These are phyloP conservation scores for Tephrocybe sp. DNA, from an alignment of 768 basidiomycete species.

Conservation along the genomic window DNA sequence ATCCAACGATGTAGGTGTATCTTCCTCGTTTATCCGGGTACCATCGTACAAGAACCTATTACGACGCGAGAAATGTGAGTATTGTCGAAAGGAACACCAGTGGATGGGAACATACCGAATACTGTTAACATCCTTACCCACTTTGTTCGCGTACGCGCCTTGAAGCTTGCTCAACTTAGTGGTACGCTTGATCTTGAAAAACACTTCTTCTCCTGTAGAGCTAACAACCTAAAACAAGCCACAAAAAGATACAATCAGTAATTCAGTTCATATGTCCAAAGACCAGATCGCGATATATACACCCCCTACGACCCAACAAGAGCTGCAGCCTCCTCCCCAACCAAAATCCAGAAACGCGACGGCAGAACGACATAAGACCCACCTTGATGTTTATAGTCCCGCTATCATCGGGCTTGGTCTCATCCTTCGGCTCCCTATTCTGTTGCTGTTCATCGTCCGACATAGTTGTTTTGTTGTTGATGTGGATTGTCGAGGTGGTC, in stretches of 20 bases:
- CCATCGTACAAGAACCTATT: conserved; percentile 91
- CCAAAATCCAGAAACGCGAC: neutral
- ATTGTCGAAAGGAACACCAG: neutral
- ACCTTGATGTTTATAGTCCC: conserved; percentile 17
- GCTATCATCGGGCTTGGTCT: conserved; percentile 11
- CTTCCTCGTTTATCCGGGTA: conserved; percentile 78
- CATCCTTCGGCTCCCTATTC: neutral
- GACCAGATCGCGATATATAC: neutral
- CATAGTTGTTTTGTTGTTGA: conserved; percentile 6
- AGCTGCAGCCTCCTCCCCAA: neutral
- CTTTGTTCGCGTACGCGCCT: conserved; percentile 88
- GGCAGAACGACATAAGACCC: conserved; percentile 1
- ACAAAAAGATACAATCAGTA: neutral
- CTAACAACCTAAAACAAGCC: conserved; percentile 59
- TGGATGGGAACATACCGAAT: conserved; percentile 65
- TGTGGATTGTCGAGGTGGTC: conserved; percentile 4
- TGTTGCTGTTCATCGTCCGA: conserved; percentile 15
- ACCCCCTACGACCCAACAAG: too few species aligned
- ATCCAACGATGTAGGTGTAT: conserved; percentile 79
- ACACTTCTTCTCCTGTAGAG: conserved; percentile 81
- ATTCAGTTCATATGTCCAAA: neutral
- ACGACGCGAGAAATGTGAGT: neutral
- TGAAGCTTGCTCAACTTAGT: conserved; percentile 92
- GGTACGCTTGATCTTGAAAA: conserved; percentile 95
- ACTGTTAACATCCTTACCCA: conserved; percentile 83